phyloP scores from a whole-genome alignment of 2,329 filamentous ascomycete genomes.

The Pezicula neosporulosa region DNA sequence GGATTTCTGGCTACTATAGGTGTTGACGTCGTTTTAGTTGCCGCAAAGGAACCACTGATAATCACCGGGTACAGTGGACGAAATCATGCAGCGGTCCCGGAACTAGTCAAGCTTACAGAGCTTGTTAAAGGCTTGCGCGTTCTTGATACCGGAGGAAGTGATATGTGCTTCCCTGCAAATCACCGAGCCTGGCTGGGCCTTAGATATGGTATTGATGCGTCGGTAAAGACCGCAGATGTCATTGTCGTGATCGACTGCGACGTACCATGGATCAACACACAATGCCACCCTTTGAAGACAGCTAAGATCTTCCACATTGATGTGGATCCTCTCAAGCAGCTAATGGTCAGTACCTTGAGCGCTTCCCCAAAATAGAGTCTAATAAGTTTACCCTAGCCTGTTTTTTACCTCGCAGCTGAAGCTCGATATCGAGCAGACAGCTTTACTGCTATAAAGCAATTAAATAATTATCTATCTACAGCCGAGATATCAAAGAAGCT shows the following conservation, averaged over 20 bases:
- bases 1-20: too few species aligned
- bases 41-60: constrained; percentile 63
- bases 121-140: constrained; percentile 66
- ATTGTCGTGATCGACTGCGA: constrained; percentile 84
- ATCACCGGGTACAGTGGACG: constrained; percentile 70
- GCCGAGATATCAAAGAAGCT: constrained; percentile 39
- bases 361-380: constrained; percentile 29
- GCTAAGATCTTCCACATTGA: constrained; percentile 62
- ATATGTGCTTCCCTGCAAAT: constrained; percentile 76
- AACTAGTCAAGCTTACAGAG: constrained; percentile 65
- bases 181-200: constrained; percentile 68
- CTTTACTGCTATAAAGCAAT: constrained; percentile 62
- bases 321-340: constrained; percentile 63
- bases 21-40: constrained; percentile 26
- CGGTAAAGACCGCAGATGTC: constrained; percentile 73
- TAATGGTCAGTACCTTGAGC: not conserved
- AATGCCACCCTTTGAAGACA: constrained; percentile 50
- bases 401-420: constrained; percentile 67
- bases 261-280: constrained; percentile 89
- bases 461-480: constrained; percentile 58
- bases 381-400: constrained; percentile 36
- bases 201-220: constrained; percentile 69
- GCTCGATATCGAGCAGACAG: constrained; percentile 66
- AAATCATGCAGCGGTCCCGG: constrained; percentile 58
- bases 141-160: constrained; percentile 72